Evolutionary conservation across 1,139 yeast species (phyloP), one percentile per base, ranked within the genome.

Genomic region (Zygoascus sp.): DNA sequence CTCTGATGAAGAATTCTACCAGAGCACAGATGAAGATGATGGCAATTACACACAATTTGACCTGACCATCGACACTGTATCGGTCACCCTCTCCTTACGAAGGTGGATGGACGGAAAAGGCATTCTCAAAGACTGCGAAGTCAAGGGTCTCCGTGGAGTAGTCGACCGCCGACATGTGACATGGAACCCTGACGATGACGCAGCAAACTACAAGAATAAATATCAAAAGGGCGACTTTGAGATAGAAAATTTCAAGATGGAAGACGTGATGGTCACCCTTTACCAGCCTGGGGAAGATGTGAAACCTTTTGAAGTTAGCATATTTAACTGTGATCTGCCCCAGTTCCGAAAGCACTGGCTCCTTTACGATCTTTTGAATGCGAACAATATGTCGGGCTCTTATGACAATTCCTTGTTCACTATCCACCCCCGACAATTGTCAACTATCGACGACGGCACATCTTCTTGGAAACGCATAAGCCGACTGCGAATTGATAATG

Each of bases 1-100:
- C 9, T 25, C 28, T 11, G 62, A 61, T 1, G 64, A 58, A 2
- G 61, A 53, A 13, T 61, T 56, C 10, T 43, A 44, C 28, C 65
- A 64, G 23, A 73, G 56, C 11, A 62, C 69, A 20, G 70, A 66
- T 9, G 74, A 67, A 34, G 96, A 90, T 57, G 95, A 88, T 61
- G 97, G 97, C 0, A 92, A 92, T 63, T 92, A 90, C 63, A 90
- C 98, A 0, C 98, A 92, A 61, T 92, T 84, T 63, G 98, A 92
- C 64, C 65, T 92, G 32, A 87, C 95, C 0, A 83, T 92, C 20
- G 96, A 90, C 53, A 87, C 85, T 52, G 83, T 90, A 6, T 83
- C 83, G 47, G 79, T 92, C 1, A 81, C 95, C 0, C 69, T 92
- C 17, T 85, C 95, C 7, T 78, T 92, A 54, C 73, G 79, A 47